These are phyloP conservation scores for Akanthomyces uredinophilus DNA, from an alignment of 2,329 filamentous ascomycete species.

Conservation along the genomic window DNA sequence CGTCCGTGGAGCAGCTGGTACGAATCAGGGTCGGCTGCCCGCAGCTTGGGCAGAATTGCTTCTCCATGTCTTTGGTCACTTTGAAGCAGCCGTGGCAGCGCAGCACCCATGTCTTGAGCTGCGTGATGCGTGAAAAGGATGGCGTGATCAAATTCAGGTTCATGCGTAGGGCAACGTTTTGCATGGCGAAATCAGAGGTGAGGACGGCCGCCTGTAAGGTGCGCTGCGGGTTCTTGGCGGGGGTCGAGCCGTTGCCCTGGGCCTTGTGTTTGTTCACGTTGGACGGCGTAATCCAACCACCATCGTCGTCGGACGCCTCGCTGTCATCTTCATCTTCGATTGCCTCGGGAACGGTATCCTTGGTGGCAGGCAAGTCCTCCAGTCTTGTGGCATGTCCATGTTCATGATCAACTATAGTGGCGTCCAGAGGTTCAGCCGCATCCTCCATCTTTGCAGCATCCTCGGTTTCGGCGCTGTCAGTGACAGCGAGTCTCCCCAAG, in stretches of 20 bases:
- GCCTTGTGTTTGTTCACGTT: slow-evolving; percentile 84
- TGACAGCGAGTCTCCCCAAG: slow-evolving; percentile 16
- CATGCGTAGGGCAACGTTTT: slow-evolving; percentile 92
- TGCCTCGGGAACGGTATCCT: neutral
- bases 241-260: slow-evolving; percentile 44
- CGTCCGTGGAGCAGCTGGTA: slow-evolving; percentile 78
- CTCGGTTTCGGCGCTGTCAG: slow-evolving; percentile 12
- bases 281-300: slow-evolving; percentile 89
- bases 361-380: neutral
- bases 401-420: slow-evolving; percentile 11
- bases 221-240: slow-evolving; percentile 49
- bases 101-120: slow-evolving; percentile 82
- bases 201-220: slow-evolving; percentile 84
- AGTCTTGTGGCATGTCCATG: slow-evolving; percentile 8
- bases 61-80: slow-evolving; percentile 73
- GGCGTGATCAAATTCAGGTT: slow-evolving; percentile 86
- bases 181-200: slow-evolving; percentile 95
- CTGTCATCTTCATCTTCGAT: slow-evolving; percentile 31
- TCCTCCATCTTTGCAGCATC: neutral
- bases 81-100: slow-evolving; percentile 93
- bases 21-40: slow-evolving; percentile 82
- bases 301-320: slow-evolving; percentile 49
- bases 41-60: slow-evolving; percentile 90
- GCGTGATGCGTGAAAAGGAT: slow-evolving; percentile 71
- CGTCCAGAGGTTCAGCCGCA: neutral